Base-by-base conservation (phyloP, 2,329 filamentous ascomycete genomes). In the Septoria linicola region DNA sequence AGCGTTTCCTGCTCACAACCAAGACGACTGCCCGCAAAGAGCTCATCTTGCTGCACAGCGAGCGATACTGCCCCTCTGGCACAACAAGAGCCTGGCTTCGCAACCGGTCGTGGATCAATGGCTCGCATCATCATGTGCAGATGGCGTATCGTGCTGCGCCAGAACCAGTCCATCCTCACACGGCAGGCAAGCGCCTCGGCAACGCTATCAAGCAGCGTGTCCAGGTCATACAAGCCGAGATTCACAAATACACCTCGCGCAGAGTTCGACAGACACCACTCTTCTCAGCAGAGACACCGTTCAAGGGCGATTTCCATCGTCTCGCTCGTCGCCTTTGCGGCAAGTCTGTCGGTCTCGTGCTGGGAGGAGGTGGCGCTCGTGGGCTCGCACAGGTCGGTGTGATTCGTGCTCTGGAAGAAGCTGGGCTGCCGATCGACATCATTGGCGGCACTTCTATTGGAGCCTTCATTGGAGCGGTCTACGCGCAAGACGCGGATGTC, bases 51-150 rank as follows among this genome's bases (percentile, higher is more conserved):
- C 73, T 99, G 2, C 95, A 99, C 67, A 77, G 87, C 0, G 93
- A 99, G 63, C 81, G 91, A 42, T 97, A 91, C 69, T 95, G 89
- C 36, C 79, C 81, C 0, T 85, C 90, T 3, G 93, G 93, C 0
- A 70, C 96, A 30, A 96, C 93, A 0, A 79, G 93, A 44, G 83
- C 87, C 25, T 99, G 93, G 93, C 73, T 99, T 11, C 66, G 71
- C 55, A 96, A 96, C 64, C 85, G 93, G 1, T 84, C 95, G 55
- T 99, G 93, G 93, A 93, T 99, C 70, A 99, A 97, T 60, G 93
- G 93, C 13, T 92, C 92, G 4, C 95, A 99, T 68, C 93, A 95
- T 66, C 93, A 99, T 62, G 88, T 99, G 10, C 93, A 99, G 64
- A 97, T 99, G 93, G 80, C 87, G 0, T 92, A 93, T 68, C 82